Evolutionary conservation across 1,284 basidiomycete species (phyloP).

Genomic region (Mixia osmundae): DNA sequence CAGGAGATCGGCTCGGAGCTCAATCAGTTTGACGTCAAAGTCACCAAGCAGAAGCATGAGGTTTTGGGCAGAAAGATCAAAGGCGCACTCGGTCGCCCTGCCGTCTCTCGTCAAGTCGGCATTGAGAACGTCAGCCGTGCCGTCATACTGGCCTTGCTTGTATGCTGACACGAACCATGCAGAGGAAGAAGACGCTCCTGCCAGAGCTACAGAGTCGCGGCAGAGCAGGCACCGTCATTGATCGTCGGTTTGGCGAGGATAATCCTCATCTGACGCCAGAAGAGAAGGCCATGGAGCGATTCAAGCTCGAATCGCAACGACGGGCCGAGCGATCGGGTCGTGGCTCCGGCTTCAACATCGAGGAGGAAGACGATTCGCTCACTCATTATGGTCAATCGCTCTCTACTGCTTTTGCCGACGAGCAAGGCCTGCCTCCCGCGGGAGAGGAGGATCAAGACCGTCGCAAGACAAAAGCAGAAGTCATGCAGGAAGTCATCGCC

Average conservation of each 20-base stretch:
- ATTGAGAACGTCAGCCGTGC: conserved; percentile 48
- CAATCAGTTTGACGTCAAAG: conserved; percentile 82
- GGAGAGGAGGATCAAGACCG: conserved; percentile 23
- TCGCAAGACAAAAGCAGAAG: conserved; percentile 80
- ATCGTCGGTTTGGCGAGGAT: conserved; percentile 89
- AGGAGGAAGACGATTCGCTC: conserved; percentile 51
- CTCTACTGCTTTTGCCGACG: background rate
- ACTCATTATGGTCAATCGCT: conserved; percentile 77
- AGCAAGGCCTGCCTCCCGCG: too few species aligned
- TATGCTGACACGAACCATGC: background rate
- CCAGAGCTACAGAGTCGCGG: conserved; percentile 54
- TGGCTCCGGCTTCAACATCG: conserved; percentile 66
- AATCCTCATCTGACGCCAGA: conserved; percentile 74
- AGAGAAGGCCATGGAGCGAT: conserved; percentile 91
- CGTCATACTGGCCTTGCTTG: background rate
- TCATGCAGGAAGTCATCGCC: conserved; percentile 93
- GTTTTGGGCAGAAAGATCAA: conserved; percentile 56
- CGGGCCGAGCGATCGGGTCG: conserved; percentile 33
- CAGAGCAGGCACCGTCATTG: conserved; percentile 67
- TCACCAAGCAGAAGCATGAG: conserved; percentile 35
- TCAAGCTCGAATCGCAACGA: conserved; percentile 66
- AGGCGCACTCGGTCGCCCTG: conserved; percentile 58
- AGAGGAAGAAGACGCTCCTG: conserved; percentile 67
- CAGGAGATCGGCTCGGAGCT: conserved; percentile 59
- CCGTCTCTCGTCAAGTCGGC: conserved; percentile 64